Base-by-base conservation (phyloP, 495 filamentous ascomycete species). In the Poronia punctata region DNA sequence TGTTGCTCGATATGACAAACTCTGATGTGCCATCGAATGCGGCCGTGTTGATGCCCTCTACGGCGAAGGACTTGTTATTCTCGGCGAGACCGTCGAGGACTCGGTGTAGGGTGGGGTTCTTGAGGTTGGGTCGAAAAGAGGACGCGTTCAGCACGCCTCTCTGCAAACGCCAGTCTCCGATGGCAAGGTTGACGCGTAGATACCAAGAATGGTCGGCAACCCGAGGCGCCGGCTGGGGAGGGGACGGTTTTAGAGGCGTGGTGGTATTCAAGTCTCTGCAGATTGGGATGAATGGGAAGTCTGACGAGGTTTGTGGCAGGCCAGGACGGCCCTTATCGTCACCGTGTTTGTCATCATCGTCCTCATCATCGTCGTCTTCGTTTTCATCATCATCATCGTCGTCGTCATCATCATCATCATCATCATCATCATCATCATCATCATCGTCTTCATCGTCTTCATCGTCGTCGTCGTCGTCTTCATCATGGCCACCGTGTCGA, bases 141-240 rank as follows among this genome's bases (percentile, higher is more conserved):
- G 67, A 72, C 8, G 43, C 45, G 61, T 82, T 68, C 53, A 76
- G 71, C 64, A 71, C 58, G n/a, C 73, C 75, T 4, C 75, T 62
- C 34, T 66, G 60, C 1, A 79, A 60, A 0, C 69, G 60, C 62
- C 71, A 78, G 37, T 64, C 64, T 10, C 75, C 71, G 35, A 78
- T 78, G 40, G 71, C 64, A 37, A 79, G 70, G 45, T 71, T 76
- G 1, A 64, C 64, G 6, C 71, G 62, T 4, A 78, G 25, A 45
- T 69, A 62, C 52, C 70, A 68, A 25, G 61, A 64, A 40, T 69
- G 61, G 50, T 68, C 56, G 27, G 67, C 65, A 37, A 49, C 35
- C 35, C 44, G 48, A 14, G 75, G 68, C 3, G 68, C 64, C 9
- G 57, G 50, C 2, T 61, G 46, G 15, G 50, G 47, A 10, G 63